Percentiles rank a stretch among this genome's conserved stretches.
Evolutionary conservation across 2,329 filamentous ascomycete genomes (phyloP).

Genomic region (Botrytis hyacinthi): DNA sequence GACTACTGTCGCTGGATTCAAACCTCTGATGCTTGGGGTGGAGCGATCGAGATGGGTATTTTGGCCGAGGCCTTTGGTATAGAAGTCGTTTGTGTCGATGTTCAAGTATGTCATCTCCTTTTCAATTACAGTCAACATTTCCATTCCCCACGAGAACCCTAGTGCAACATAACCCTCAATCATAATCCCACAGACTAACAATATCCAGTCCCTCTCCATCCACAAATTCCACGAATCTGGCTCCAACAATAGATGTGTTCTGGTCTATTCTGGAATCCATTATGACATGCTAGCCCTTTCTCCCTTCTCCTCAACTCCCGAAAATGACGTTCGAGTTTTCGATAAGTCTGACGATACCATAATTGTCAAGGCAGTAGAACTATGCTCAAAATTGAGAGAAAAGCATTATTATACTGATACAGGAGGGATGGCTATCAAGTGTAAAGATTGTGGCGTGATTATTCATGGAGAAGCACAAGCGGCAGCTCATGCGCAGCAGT

Average conservation of each 20-base stretch:
- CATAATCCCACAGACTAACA: constrained; percentile 39
- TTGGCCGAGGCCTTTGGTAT: constrained; percentile 80
- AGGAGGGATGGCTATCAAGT: constrained; percentile 72
- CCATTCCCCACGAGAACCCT: background rate
- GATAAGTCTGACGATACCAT: constrained; percentile 59
- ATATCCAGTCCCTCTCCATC: constrained; percentile 51
- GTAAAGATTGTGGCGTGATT: constrained; percentile 69
- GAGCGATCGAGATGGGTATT: constrained; percentile 85
- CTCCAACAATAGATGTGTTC: constrained; percentile 57
- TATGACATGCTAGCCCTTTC: constrained; percentile 84
- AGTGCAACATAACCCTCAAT: background rate
- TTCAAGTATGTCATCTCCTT: constrained; percentile 49
- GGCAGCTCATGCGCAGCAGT: constrained; percentile 58
- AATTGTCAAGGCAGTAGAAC: constrained; percentile 62
- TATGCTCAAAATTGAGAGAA: constrained; percentile 65
- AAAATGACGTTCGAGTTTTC: constrained; percentile 64
- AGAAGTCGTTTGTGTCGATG: constrained; percentile 82
- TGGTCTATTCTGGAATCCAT: constrained; percentile 90
- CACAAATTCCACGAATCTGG: constrained; percentile 71
- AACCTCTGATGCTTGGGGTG: constrained; percentile 81
- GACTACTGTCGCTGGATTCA: constrained; percentile 82
- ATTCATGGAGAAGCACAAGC: constrained; percentile 66
- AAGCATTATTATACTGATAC: constrained; percentile 89
- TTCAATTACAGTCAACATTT: background rate
- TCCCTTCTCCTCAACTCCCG: constrained; percentile 56